A percentile compares a stretch with the other conserved stretches of the same genome.
These are phyloP conservation scores for Colletotrichum higginsianum DNA, from an alignment of 2,329 filamentous ascomycete genomes.

Conservation along the genomic window DNA sequence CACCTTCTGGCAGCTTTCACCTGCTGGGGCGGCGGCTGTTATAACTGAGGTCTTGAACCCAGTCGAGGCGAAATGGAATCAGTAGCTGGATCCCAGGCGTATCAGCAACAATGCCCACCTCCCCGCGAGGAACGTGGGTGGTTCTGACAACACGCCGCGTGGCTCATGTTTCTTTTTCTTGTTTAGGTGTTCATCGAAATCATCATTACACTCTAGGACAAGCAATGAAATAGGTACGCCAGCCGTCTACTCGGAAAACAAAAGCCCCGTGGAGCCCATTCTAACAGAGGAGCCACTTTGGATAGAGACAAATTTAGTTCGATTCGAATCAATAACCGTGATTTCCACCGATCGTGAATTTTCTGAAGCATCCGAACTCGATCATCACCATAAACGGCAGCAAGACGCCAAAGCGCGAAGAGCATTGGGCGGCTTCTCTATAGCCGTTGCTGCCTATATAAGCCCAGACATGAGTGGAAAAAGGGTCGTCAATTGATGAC, in stretches of 20 bases:
- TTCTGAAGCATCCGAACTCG: neutral
- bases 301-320: too few species aligned
- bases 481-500: too few species aligned
- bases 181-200: neutral
- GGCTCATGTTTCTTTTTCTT: neutral
- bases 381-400: too few species aligned
- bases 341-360: neutral
- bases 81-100: neutral
- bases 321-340: neutral
- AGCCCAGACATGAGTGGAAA: too few species aligned
- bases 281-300: neutral
- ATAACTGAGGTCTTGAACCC: neutral
- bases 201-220: too few species aligned
- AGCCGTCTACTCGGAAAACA: too few species aligned
- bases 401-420: too few species aligned
- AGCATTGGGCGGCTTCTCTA: neutral
- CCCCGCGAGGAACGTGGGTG: too few species aligned
- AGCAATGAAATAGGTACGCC: neutral
- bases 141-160: neutral
- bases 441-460: neutral
- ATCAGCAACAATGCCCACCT: neutral
- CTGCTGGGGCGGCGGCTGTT: neutral
- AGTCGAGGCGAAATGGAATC: neutral
- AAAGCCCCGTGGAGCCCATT: too few species aligned
- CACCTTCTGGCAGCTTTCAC: neutral